Percentiles rank a stretch among this genome's conserved stretches.
Conservation (phyloP, 768 basidiomycete species). For the Lentinula sp. region DNA sequence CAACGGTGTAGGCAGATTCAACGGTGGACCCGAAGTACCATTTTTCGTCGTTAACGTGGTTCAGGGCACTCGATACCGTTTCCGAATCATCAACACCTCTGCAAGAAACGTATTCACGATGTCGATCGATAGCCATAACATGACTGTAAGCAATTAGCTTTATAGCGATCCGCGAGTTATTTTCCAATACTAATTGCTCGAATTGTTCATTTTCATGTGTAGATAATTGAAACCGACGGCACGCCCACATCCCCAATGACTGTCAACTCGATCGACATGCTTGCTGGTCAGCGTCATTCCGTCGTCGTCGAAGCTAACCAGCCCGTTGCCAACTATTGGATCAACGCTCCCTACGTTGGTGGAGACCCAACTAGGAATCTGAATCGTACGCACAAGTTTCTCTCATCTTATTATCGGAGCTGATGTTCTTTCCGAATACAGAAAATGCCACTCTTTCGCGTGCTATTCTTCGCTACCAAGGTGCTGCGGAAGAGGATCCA, state of each 20-base stretch:
- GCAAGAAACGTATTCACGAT: conserved; percentile 28
- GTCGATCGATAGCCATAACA: conserved; percentile 30
- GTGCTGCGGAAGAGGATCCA: conserved; percentile 28
- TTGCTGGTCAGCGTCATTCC: conserved; percentile 15
- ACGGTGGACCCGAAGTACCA: conserved; percentile 25
- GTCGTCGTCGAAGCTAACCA: conserved; percentile 31
- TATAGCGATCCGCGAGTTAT: background rate
- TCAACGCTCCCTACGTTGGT: conserved; percentile 29
- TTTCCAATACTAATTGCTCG: conserved; percentile 7
- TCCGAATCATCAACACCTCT: conserved; percentile 45
- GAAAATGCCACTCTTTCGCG: conserved; percentile 22
- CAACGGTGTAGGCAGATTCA: conserved; percentile 30
- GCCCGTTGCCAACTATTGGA: conserved; percentile 41
- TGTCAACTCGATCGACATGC: background rate
- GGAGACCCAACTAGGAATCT: conserved; percentile 23
- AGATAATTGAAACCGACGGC: conserved; percentile 37
- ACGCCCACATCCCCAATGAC: conserved; percentile 15
- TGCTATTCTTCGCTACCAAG: conserved; percentile 33
- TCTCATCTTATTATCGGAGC: background rate
- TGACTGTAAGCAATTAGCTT: conserved; percentile 20
- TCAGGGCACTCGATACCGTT: conserved; percentile 28
- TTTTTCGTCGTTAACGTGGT: conserved; percentile 35
- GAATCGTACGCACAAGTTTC: conserved; percentile 19
- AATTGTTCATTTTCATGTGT: background rate
- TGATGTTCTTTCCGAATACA: background rate